Percentiles rank a stretch among this genome's conserved stretches.
Evolutionary conservation across 2,329 filamentous ascomycete species (phyloP).

Genomic region (Cladosporium sp.): DNA sequence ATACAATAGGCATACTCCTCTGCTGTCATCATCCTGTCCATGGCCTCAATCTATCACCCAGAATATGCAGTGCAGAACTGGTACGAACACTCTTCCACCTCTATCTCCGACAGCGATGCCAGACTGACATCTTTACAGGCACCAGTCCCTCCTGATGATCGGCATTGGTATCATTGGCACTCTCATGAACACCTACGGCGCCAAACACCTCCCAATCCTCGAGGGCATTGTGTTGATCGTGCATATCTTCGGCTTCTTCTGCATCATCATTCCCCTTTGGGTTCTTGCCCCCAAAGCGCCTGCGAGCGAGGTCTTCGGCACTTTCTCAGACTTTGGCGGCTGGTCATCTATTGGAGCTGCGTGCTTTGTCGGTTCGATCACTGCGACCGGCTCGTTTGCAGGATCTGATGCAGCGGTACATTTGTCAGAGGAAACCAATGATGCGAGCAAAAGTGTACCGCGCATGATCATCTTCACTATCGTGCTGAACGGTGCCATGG

Average conservation of each 20-base stretch:
- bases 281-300: conserved; percentile 29
- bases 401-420: conserved; percentile 35
- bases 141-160: conserved; percentile 34
- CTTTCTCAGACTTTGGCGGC: conserved; percentile 41
- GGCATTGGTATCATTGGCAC: conserved; percentile 40
- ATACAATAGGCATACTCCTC: neutral
- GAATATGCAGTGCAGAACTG: conserved; percentile 31
- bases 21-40: conserved; percentile 15
- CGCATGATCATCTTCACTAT: conserved; percentile 34
- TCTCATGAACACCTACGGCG: conserved; percentile 32
- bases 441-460: conserved; percentile 33
- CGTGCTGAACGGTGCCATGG: conserved; percentile 26
- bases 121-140: neutral
- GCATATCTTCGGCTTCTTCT: conserved; percentile 35
- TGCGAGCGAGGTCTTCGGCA: conserved; percentile 31
- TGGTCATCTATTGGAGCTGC: conserved; percentile 38
- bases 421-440: conserved; percentile 34
- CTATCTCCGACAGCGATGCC: neutral
- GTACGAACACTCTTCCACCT: conserved; percentile 7
- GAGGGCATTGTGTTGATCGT: conserved; percentile 42
- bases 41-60: conserved; percentile 17
- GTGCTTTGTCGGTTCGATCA: conserved; percentile 36
- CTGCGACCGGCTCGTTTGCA: conserved; percentile 26
- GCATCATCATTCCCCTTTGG: conserved; percentile 34
- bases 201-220: conserved; percentile 36